Evolutionary conservation across 192 early-diverging fungal species (phyloP), one percentile per base, ranked within the genome.

Genomic region (Funneliformis geosporum): DNA sequence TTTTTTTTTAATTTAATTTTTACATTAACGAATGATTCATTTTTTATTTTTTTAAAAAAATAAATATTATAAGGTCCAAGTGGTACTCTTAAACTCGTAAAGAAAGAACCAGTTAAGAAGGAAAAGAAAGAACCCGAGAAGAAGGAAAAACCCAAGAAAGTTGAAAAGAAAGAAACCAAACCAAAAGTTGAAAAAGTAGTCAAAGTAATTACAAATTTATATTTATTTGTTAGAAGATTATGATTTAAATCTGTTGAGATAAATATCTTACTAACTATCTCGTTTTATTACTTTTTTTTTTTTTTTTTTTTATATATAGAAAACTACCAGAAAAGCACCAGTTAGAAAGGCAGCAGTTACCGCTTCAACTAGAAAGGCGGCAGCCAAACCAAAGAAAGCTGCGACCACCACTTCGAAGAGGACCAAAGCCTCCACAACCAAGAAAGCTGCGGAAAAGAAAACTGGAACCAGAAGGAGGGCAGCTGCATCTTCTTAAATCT

Each of bases 51-150:
- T n/a, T n/a, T n/a, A n/a, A n/a, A n/a, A n/a, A n/a, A n/a, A 33
- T 33, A 33, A 2, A 33, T 33, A 33, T 33, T 33, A 2, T 46
- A 6, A 78, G 76, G 76, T 44, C 76, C 76, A 2, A 78, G 65
- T 27, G 76, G 76, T 23, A 78, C 76, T 33, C 21, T 78, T 39
- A 78, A 78, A 47, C 76, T 78, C 27, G 76, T 78, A 4, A 78
- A 78, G 33, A 78, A 78, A 16, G 75, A 77, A 33, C 8, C 60
- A 2, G 62, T 25, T 25, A 77, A 77, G 62, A 77, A 77, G 16
- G 75, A 76, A 62, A 64, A 60, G 8, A 76, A 76, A 23, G 65
- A 78, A 66, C 43, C 33, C 14, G 61, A 78, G 43, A 78, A 78
- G 27, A 66, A 78, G 12, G 76, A 78, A 33, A 78, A 78, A 67